Conservation (phyloP, 2,329 filamentous ascomycete species). For the Fusarium xylarioides region DNA sequence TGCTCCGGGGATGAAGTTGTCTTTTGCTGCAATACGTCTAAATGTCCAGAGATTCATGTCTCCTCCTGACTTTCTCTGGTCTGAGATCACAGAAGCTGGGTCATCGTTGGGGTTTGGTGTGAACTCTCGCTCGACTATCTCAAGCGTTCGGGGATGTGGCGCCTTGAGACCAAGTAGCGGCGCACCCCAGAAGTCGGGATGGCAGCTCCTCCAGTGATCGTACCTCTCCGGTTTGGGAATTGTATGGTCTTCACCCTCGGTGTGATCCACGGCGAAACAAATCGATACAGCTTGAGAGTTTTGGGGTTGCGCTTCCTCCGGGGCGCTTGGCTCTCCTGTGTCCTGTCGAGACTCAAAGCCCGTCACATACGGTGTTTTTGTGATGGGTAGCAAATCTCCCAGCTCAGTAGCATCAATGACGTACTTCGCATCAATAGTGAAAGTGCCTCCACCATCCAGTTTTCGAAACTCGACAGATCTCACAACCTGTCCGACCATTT, state of each 20-base stretch:
- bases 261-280: slow-evolving; percentile 44
- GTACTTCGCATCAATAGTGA: slow-evolving; percentile 23
- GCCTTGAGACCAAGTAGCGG: slow-evolving; percentile 38
- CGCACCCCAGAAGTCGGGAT: slow-evolving; percentile 42
- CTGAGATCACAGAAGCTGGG: slow-evolving; percentile 34
- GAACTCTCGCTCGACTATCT: slow-evolving; percentile 43
- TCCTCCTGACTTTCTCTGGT: slow-evolving; percentile 40
- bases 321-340: slow-evolving; percentile 41
- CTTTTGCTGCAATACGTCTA: slow-evolving; percentile 35
- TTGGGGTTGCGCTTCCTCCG: slow-evolving; percentile 37
- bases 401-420: slow-evolving; percentile 31
- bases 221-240: slow-evolving; percentile 36
- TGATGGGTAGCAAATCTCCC: slow-evolving; percentile 33
- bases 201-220: slow-evolving; percentile 38
- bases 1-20: slow-evolving; percentile 37
- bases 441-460: neutral
- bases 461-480: slow-evolving; percentile 7
- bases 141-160: slow-evolving; percentile 40
- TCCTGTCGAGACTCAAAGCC: slow-evolving; percentile 40
- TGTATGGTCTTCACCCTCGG: slow-evolving; percentile 39
- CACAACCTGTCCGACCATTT: slow-evolving; percentile 23
- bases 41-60: slow-evolving; percentile 46
- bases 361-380: slow-evolving; percentile 39
- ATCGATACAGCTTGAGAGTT: slow-evolving; percentile 44
- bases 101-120: slow-evolving; percentile 42